These are phyloP conservation scores for Lupinus albus DNA, from an alignment of 306 rosid genomes.

Conservation along the genomic window DNA sequence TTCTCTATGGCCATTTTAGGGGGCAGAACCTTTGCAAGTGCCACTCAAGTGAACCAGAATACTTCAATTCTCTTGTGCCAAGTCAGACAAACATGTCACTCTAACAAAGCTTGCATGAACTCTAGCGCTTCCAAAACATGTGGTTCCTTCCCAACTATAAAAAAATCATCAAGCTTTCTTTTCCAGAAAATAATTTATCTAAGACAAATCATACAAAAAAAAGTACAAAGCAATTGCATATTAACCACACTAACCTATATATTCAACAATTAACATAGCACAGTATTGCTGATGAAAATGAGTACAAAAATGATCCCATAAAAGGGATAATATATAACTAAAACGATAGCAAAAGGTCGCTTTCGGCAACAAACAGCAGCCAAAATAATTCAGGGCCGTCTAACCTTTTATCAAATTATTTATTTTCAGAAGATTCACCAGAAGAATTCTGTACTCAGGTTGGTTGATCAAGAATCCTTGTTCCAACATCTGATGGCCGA, in stretches of 20 bases:
- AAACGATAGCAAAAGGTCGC: constrained; percentile 34
- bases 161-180: constrained; percentile 26
- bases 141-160: constrained; percentile 35
- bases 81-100: constrained; percentile 12
- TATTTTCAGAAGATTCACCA: constrained; percentile 42
- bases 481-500: constrained; percentile 41
- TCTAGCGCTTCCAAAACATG: constrained; percentile 29
- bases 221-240: constrained; percentile 29
- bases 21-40: neutral
- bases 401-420: constrained; percentile 45
- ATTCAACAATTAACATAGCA: constrained; percentile 41
- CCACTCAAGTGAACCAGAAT: neutral
- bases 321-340: constrained; percentile 31
- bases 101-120: constrained; percentile 15
- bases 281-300: constrained; percentile 23
- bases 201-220: constrained; percentile 8
- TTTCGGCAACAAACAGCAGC: constrained; percentile 42
- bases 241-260: constrained; percentile 35
- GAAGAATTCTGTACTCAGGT: constrained; percentile 39
- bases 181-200: constrained; percentile 13
- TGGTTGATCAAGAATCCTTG: constrained; percentile 44
- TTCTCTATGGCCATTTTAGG: no score
- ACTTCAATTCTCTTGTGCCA: constrained; percentile 4
- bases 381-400: constrained; percentile 43
- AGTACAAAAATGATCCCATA: constrained; percentile 31